These are phyloP conservation scores for Elongisporangium anandrum DNA, from an alignment of 352 stramenopile species.

Conservation along the genomic window DNA sequence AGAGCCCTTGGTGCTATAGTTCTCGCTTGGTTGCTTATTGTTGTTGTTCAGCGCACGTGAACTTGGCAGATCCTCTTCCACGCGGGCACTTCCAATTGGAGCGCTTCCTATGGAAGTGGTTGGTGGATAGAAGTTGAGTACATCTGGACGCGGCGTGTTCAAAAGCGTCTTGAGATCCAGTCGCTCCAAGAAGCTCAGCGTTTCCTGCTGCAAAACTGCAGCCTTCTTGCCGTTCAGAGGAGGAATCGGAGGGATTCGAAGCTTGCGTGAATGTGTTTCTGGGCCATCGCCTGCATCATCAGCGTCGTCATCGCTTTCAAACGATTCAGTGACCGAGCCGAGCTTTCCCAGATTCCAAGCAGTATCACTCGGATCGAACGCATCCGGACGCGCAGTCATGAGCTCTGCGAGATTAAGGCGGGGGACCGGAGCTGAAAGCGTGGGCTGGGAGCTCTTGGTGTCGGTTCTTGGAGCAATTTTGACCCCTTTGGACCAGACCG, in stretches of 20 bases:
- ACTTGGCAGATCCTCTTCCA: not conserved
- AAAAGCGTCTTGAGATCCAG: slow-evolving; percentile 61
- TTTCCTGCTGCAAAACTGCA: slow-evolving; percentile 31
- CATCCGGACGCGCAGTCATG: slow-evolving; percentile 26
- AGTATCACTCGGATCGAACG: not conserved
- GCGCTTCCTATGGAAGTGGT: not conserved
- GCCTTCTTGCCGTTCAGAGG: slow-evolving; percentile 8
- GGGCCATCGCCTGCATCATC: slow-evolving; percentile 15
- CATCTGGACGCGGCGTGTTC: slow-evolving; percentile 49
- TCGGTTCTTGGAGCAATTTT: not conserved
- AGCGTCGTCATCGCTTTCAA: slow-evolving; percentile 6
- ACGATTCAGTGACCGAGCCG: not conserved
- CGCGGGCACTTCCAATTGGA: not conserved
- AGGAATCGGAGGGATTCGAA: slow-evolving; percentile 3
- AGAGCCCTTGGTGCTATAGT: not conserved
- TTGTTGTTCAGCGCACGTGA: not conserved
- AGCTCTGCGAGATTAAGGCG: slow-evolving; percentile 44
- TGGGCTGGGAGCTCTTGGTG: slow-evolving; percentile 1
- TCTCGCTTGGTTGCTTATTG: not conserved
- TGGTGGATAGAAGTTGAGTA: slow-evolving; percentile 34
- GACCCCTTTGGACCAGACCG: not conserved
- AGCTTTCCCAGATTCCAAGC: not conserved
- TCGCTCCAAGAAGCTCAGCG: slow-evolving; percentile 50
- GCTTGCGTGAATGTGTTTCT: slow-evolving; percentile 6
- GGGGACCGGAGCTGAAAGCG: slow-evolving; percentile 19